Conservation (phyloP, 108 stramenopile species). For the Nitzschia palea region DNA sequence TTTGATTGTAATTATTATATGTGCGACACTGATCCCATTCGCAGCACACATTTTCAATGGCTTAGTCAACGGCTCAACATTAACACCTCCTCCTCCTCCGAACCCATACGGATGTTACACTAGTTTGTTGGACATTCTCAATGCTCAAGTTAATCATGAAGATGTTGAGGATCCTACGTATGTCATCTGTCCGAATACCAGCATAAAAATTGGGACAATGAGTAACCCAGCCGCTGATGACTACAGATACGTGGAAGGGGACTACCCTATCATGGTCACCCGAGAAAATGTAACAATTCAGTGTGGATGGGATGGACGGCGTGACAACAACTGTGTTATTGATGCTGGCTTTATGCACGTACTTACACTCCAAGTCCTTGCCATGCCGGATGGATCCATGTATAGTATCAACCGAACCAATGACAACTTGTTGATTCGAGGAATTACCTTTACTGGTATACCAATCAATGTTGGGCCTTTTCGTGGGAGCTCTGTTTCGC, state of each 20-base stretch:
- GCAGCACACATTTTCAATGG: not conserved
- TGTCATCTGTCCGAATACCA: constrained; percentile 17
- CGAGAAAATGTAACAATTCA: constrained; percentile 10
- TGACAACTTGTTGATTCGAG: constrained; percentile 2
- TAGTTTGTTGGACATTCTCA: constrained; percentile 6
- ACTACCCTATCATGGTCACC: constrained; percentile 10
- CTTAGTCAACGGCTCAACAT: no score
- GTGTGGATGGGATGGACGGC: constrained; percentile 23
- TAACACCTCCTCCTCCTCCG: not conserved
- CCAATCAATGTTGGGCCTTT: not conserved
- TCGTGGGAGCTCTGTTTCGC: not conserved
- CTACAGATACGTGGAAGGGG: not conserved
- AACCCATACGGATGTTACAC: constrained; percentile 9
- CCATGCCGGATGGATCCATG: not conserved
- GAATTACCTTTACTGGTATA: constrained; percentile 15
- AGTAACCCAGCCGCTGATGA: not conserved
- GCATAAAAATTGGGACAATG: constrained; percentile 6
- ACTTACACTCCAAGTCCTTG: not conserved
- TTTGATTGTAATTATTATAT: not conserved
- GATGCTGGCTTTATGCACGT: constrained; percentile 21
- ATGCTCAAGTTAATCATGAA: not conserved
- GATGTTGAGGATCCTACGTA: not conserved
- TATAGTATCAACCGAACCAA: not conserved
- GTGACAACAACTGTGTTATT: constrained; percentile 17
- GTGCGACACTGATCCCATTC: not conserved